Evolutionary conservation across 1,284 basidiomycete genomes (phyloP), one percentile per base, ranked within the genome.

Genomic region (Pseudomicrostroma phylloplanum): DNA sequence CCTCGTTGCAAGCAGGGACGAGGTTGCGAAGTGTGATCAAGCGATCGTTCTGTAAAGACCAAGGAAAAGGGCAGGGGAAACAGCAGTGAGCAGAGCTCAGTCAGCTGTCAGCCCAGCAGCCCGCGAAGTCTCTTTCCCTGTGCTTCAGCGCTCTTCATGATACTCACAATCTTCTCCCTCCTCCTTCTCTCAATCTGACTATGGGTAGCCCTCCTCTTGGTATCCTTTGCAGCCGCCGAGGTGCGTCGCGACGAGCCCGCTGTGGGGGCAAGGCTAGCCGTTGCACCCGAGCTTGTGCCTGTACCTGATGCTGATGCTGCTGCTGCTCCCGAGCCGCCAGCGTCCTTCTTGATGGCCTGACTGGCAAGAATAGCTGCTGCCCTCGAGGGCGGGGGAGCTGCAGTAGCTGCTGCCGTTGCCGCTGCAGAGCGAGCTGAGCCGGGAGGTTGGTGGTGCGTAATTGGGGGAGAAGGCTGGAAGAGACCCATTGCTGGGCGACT

Each of bases 191-290:
- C 66, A 36, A 67, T 67, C 42, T 65, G 66, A 43, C 57, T 59
- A 57, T 67, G 66, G 3, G 73, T 73, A 4, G 73, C 72, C 19
- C 72, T 61, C 11, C 73, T 67, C 67, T 48, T 48, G 43, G 3
- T 21, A 48, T 48, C 21, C 43, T 48, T 21, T 17, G 43, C 17
- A 48, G 43, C 43, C 12, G 21, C 21, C 43, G 21, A 54, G 51
- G 51, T 48, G 4, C n/a, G 23, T 4, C n/a, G 23, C 4, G 46
- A 48, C 7, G 46, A 48, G 17, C 46, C 46, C 46, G 46, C 4
- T 11, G 23, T 48, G 17, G 46, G 7, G 4, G 46, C 46, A 3
- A 23, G 46, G 12, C 4, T 48, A 4, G 46, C 17, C 3, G 4
- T 11, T 4, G n/a, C 46, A 4, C 23, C n/a, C 7, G n/a, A 3